Conservation (phyloP, 1,284 basidiomycete genomes). For the Taiwanofungus camphoratus region DNA sequence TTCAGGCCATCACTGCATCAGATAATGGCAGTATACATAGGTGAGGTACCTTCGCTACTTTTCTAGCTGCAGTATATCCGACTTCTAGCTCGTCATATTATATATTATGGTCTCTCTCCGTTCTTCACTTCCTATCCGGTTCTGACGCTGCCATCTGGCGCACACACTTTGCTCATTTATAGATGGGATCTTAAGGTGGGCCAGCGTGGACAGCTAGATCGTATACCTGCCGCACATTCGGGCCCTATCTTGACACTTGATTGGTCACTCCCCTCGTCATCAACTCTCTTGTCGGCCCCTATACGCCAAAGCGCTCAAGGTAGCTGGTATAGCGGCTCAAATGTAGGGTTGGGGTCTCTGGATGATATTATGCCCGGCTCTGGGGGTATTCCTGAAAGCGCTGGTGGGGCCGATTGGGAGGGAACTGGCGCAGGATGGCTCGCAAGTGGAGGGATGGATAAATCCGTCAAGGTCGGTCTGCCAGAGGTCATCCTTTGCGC, state of each 20-base stretch:
- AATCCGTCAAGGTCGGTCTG: constrained; percentile 64
- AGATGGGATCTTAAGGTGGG: constrained; percentile 81
- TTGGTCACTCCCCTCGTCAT: constrained; percentile 46
- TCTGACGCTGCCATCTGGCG: too few relatives aligned
- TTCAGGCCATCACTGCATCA: constrained; percentile 70
- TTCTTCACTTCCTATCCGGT: neutral
- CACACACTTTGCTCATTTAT: neutral
- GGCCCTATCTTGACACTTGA: constrained; percentile 74
- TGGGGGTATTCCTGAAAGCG: constrained; percentile 13
- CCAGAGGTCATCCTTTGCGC: neutral
- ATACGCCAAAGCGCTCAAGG: constrained; percentile 10
- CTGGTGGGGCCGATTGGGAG: constrained; percentile 17
- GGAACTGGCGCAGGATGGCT: constrained; percentile 66
- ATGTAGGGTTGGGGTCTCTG: constrained; percentile 18
- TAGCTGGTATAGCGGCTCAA: constrained; percentile 23
- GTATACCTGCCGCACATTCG: constrained; percentile 74
- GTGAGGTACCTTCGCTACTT: constrained; percentile 12
- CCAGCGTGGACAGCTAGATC: constrained; percentile 65
- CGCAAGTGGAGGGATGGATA: constrained; percentile 77
- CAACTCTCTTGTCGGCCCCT: constrained; percentile 8
- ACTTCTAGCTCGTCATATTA: neutral
- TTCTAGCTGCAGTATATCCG: neutral
- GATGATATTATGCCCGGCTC: constrained; percentile 22
- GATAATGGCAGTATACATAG: constrained; percentile 62
- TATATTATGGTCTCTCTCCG: neutral